Percentiles rank a stretch among this genome's conserved stretches.
Evolutionary conservation across 495 filamentous ascomycete genomes (phyloP).

Genomic region (Neurospora tetraspora): DNA sequence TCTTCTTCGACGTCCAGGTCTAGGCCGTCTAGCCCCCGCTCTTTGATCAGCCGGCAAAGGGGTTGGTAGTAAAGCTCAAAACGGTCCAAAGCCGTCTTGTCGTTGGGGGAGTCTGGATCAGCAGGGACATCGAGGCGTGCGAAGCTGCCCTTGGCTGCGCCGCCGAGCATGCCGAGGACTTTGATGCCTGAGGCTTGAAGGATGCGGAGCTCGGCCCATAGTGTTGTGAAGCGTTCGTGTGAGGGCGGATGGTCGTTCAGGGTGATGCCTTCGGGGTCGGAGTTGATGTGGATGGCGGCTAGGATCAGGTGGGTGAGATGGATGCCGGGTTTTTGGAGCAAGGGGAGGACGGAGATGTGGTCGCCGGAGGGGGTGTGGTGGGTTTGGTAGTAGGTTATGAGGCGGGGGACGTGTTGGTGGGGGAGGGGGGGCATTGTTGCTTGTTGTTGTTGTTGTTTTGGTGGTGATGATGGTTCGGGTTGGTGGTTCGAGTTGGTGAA

Average conservation of each 20-base stretch:
- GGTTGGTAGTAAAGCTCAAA: conserved; percentile 64
- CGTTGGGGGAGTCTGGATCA: conserved; percentile 5
- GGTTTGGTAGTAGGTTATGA: conserved; percentile 24
- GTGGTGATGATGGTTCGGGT: background rate
- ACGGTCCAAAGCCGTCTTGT: background rate
- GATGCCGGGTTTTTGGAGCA: conserved; percentile 47
- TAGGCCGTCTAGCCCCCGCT: conserved; percentile 55
- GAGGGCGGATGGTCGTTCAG: conserved; percentile 65
- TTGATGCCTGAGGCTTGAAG: conserved; percentile 58
- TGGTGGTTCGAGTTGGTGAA: background rate
- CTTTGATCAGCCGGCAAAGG: conserved; percentile 49
- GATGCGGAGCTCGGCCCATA: conserved; percentile 63
- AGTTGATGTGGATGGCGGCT: conserved; percentile 73
- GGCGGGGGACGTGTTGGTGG: conserved; percentile 9
- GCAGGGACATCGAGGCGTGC: conserved; percentile 48
- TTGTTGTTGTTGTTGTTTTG: background rate
- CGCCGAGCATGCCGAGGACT: conserved; percentile 75
- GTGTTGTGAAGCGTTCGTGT: conserved; percentile 42
- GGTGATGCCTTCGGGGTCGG: conserved; percentile 48
- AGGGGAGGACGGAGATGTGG: conserved; percentile 60
- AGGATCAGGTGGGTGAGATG: conserved; percentile 63
- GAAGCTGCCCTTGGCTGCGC: conserved; percentile 64
- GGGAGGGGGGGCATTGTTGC: conserved; percentile 12
- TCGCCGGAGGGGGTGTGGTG: conserved; percentile 45
- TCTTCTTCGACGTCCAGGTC: conserved; percentile 80